phyloP scores from a whole-genome alignment of 2,329 filamentous ascomycete genomes.

The Penicillium capsulatum region DNA sequence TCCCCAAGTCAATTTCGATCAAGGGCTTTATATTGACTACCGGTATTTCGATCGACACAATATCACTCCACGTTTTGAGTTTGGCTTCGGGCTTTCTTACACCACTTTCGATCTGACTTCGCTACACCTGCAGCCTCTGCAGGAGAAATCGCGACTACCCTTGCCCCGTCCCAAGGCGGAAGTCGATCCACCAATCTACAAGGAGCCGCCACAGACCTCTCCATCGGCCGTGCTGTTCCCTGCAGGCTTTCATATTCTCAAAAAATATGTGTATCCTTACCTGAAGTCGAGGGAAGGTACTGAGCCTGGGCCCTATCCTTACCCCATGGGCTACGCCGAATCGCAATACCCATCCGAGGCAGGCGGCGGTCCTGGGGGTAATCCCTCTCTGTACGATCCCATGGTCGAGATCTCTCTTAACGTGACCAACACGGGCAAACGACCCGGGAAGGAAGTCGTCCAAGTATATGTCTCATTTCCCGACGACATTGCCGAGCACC shows the following conservation, averaged over 20 bases:
- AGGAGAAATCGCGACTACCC: constrained; percentile 48
- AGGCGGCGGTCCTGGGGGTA: constrained; percentile 58
- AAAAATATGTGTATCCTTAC: constrained; percentile 72
- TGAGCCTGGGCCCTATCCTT: constrained; percentile 44
- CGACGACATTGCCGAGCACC: constrained; percentile 29
- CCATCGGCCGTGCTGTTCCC: constrained; percentile 60
- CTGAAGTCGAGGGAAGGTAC: constrained; percentile 51
- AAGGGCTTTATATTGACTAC: constrained; percentile 86
- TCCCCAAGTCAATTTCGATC: constrained; percentile 77
- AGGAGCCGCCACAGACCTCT: constrained; percentile 50
- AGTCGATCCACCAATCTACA: constrained; percentile 53
- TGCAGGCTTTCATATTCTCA: constrained; percentile 54
- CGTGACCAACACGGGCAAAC: constrained; percentile 48
- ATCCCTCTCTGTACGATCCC: constrained; percentile 49
- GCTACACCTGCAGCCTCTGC: constrained; percentile 46
- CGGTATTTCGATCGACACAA: constrained; percentile 75
- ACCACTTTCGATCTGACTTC: constrained; percentile 64
- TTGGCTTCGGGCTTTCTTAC: constrained; percentile 82
- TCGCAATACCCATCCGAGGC: constrained; percentile 55
- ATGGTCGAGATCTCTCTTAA: constrained; percentile 46
- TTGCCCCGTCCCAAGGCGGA: constrained; percentile 39
- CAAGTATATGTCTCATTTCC: constrained; percentile 67
- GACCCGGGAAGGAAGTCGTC: constrained; percentile 49
- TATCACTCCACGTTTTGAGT: constrained; percentile 74
- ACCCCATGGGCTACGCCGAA: constrained; percentile 54